phyloP scores from a whole-genome alignment of 768 basidiomycete genomes.

The Boletus vinaceobasis region DNA sequence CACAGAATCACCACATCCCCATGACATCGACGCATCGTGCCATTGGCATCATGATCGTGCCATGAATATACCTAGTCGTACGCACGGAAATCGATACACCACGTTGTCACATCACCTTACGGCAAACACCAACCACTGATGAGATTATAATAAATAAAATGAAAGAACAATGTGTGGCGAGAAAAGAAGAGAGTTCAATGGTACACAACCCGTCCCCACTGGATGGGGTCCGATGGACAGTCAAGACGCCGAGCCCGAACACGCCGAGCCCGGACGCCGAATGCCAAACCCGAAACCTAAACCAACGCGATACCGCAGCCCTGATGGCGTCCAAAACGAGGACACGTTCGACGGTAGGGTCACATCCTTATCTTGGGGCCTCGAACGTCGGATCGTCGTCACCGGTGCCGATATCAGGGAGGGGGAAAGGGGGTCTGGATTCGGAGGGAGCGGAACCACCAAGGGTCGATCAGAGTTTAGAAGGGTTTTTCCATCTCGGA shows the following conservation, averaged over 20 bases:
- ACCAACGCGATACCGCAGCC: background rate
- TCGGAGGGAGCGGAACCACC: background rate
- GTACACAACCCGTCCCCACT: too few relatives aligned
- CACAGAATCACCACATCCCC: too few relatives aligned
- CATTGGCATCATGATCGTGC: too few relatives aligned
- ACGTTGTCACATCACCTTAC: background rate
- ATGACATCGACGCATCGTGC: too few relatives aligned
- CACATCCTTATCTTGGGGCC: background rate
- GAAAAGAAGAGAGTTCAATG: background rate
- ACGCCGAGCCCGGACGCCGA: too few relatives aligned
- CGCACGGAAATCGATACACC: background rate
- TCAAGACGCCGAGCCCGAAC: background rate
- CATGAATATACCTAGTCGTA: background rate
- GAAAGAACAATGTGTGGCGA: background rate
- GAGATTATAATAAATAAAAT: background rate
- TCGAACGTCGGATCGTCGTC: background rate
- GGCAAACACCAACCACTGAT: background rate
- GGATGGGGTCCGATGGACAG: background rate
- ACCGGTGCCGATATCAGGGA: background rate
- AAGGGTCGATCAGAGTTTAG: slow-evolving; percentile 15
- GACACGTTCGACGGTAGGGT: too few relatives aligned
- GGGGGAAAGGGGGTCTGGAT: background rate
- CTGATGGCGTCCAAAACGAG: too few relatives aligned
- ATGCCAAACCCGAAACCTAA: too few relatives aligned
- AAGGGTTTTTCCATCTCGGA: slow-evolving; percentile 19